Conservation (phyloP, 75 land plant species). For the Cunninghamia lanceolata region DNA sequence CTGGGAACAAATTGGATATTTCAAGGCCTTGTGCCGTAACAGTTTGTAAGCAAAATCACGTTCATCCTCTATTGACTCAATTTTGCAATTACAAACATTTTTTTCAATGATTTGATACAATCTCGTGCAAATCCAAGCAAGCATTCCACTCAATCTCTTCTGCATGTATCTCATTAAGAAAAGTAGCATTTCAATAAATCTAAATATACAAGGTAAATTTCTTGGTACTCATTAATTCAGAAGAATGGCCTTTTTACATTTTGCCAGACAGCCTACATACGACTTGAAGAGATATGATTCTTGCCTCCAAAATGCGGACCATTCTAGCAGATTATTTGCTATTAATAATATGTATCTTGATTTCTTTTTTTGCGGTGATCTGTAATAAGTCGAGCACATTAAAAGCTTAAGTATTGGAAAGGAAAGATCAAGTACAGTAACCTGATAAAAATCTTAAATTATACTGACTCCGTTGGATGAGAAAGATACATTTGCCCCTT, state of each 20-base stretch:
- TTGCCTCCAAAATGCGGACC: not conserved
- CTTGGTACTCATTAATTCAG: not conserved
- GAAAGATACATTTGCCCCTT: not conserved
- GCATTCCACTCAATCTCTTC: not conserved
- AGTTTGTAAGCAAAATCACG: not conserved
- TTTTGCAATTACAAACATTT: too few species aligned
- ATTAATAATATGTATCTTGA: not conserved
- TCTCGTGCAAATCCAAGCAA: too few species aligned
- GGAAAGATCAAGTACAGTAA: not conserved
- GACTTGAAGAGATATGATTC: not conserved
- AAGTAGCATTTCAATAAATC: not conserved
- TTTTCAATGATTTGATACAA: too few species aligned
- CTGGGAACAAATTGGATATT: not conserved
- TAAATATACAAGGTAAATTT: too few species aligned
- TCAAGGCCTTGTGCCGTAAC: not conserved
- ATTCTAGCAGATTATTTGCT: not conserved
- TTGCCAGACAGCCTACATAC: too few species aligned
- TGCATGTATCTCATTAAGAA: not conserved
- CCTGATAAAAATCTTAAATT: not conserved
- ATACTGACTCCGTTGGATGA: not conserved
- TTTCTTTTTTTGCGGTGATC: too few species aligned
- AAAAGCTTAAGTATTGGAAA: not conserved
- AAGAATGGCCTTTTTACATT: not conserved
- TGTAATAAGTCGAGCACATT: not conserved
- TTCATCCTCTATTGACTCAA: not conserved